Evolutionary conservation across 2,329 filamentous ascomycete genomes (phyloP).

Genomic region (Cytospora chrysosperma): DNA sequence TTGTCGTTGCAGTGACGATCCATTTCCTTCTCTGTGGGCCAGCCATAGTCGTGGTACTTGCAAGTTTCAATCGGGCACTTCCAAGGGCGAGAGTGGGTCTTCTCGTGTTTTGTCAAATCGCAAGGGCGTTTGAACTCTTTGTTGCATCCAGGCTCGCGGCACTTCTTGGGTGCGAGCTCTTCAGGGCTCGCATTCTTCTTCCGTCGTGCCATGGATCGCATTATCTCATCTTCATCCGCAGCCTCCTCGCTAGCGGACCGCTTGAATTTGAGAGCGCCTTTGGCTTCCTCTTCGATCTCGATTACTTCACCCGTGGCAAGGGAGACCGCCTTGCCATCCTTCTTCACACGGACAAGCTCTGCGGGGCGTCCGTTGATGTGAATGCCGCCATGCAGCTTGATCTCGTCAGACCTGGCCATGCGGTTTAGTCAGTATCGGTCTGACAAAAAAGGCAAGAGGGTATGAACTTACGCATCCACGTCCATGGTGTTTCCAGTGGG

Average conservation of each 20-base stretch:
- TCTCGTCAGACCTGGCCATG: constrained; percentile 56
- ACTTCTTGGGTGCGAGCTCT: constrained; percentile 77
- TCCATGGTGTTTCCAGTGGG: constrained; percentile 58
- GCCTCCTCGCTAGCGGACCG: constrained; percentile 67
- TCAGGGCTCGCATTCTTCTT: constrained; percentile 90
- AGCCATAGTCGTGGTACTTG: constrained; percentile 88
- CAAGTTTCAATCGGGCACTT: constrained; percentile 82
- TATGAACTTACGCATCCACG: constrained; percentile 53
- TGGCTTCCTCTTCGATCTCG: constrained; percentile 50
- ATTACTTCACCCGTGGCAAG: constrained; percentile 69
- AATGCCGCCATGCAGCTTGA: constrained; percentile 79
- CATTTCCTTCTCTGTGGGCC: constrained; percentile 97
- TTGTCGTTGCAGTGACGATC: constrained; percentile 96
- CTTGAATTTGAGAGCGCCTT: constrained; percentile 57
- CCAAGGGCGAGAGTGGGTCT: constrained; percentile 94
- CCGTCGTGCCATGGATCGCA: constrained; percentile 90
- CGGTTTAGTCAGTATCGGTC: constrained; percentile 32
- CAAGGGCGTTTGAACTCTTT: constrained; percentile 97
- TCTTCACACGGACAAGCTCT: constrained; percentile 79
- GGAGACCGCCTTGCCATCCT: constrained; percentile 77
- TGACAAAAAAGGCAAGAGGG: constrained; percentile 16
- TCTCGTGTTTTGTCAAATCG: constrained; percentile 96
- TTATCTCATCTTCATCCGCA: constrained; percentile 77
- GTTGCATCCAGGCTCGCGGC: constrained; percentile 71
- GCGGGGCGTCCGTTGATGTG: constrained; percentile 78